phyloP scores from a whole-genome alignment of 2,329 filamentous ascomycete species.

The Pseudogymnoascus sp. region DNA sequence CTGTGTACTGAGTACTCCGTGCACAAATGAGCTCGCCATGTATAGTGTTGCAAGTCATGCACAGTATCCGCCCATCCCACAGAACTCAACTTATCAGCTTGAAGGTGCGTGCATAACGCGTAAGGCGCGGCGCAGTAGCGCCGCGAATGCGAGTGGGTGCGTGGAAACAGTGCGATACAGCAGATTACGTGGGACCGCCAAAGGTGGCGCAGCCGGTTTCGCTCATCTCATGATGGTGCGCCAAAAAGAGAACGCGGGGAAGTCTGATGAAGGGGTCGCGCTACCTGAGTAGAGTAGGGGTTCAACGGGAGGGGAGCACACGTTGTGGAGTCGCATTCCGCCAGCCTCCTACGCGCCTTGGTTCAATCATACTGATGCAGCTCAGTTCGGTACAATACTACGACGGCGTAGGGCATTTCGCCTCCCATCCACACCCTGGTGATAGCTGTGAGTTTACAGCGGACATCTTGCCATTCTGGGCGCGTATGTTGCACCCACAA shows the following conservation, averaged over 20 bases:
- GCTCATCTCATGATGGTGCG: conserved; percentile 4
- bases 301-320: not conserved
- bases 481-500: not conserved
- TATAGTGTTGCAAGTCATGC: not conserved
- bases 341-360: not conserved
- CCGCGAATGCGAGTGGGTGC: not conserved
- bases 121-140: conserved; percentile 6
- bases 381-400: not conserved
- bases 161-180: not conserved
- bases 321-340: not conserved
- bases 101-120: conserved; percentile 6
- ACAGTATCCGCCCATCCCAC: not conserved
- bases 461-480: not conserved
- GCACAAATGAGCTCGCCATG: not conserved
- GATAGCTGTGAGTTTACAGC: not conserved
- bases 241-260: conserved; percentile 2
- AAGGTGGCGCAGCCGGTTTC: conserved; percentile 7
- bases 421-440: not conserved
- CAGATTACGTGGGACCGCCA: conserved; percentile 2
- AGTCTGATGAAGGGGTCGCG: conserved; percentile 5
- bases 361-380: not conserved
- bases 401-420: not conserved
- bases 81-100: not conserved
- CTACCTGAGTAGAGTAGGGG: conserved; percentile 2
- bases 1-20: not conserved